phyloP scores from a whole-genome alignment of 1,284 basidiomycete species.

The Tilletia horrida region DNA sequence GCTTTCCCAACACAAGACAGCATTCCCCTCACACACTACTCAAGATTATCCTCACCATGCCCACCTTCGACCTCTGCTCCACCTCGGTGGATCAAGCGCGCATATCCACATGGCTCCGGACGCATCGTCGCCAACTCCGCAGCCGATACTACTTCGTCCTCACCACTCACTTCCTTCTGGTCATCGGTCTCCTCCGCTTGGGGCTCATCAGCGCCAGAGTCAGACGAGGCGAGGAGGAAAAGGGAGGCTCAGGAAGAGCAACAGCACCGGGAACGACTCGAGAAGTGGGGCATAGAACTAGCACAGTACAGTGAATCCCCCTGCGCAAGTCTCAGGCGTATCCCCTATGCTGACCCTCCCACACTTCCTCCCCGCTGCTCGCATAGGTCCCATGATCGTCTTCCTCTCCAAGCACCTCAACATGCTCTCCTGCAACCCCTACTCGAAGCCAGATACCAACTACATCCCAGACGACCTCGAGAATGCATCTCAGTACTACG shows the following conservation, averaged over 20 bases:
- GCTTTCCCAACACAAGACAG: slow-evolving; percentile 1
- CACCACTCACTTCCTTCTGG: too few species aligned
- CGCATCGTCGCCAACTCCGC: too few species aligned
- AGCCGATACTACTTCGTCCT: too few species aligned
- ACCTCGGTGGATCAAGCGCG: too few species aligned
- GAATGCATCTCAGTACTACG: background rate
- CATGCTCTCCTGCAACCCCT: slow-evolving; percentile 46
- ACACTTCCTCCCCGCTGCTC: background rate
- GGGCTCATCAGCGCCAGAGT: too few species aligned
- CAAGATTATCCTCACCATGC: too few species aligned
- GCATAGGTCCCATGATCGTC: slow-evolving; percentile 49
- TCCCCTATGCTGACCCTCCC: too few species aligned
- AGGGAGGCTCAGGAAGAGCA: slow-evolving; percentile 32
- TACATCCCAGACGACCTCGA: background rate
- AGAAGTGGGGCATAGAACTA: slow-evolving; percentile 49
- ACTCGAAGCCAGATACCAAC: slow-evolving; percentile 8
- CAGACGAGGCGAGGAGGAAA: too few species aligned
- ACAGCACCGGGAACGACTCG: slow-evolving; percentile 32
- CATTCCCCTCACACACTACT: background rate
- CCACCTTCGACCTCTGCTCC: too few species aligned
- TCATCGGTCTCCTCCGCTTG: too few species aligned
- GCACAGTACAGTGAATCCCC: slow-evolving; percentile 36
- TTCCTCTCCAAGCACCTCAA: slow-evolving; percentile 52
- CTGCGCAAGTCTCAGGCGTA: too few species aligned
- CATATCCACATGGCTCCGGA: too few species aligned